A percentile compares a stretch with the other conserved stretches of the same genome.
These are phyloP conservation scores for Starmerella stigmatis DNA, from an alignment of 805 yeast genomes.

Conservation along the genomic window DNA sequence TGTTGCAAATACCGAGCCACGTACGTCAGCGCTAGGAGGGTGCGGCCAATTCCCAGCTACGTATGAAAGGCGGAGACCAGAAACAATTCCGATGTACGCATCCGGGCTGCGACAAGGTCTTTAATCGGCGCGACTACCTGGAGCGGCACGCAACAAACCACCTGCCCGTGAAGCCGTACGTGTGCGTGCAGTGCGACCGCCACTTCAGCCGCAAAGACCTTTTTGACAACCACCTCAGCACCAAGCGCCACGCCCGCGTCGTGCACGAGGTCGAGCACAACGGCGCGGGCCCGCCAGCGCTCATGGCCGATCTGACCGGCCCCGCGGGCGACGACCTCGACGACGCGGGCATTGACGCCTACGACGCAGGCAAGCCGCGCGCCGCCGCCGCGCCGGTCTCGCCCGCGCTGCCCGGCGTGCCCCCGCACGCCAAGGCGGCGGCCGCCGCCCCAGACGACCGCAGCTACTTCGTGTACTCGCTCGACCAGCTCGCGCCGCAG, in stretches of 20 bases:
- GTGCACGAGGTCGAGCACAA: constrained; percentile 16
- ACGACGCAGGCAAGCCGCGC: not conserved
- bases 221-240: constrained; percentile 31
- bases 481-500: not conserved
- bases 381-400: not conserved
- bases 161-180: constrained; percentile 30
- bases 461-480: not conserved
- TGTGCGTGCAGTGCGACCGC: constrained; percentile 30
- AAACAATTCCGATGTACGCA: constrained; percentile 30
- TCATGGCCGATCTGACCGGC: not conserved
- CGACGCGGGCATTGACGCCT: not conserved
- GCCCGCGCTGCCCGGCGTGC: not conserved
- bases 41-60: not conserved
- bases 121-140: constrained; percentile 31
- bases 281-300: not conserved
- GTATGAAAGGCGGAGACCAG: constrained; percentile 9
- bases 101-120: constrained; percentile 30
- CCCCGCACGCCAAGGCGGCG: not conserved
- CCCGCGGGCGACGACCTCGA: not conserved
- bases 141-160: constrained; percentile 34
- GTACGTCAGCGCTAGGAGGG: not conserved
- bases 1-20: too few relatives aligned
- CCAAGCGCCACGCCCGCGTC: constrained; percentile 30
- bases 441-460: not conserved
- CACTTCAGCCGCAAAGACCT: constrained; percentile 31